Conservation (phyloP, 2,329 filamentous ascomycete species). For the Nemania sp. region DNA sequence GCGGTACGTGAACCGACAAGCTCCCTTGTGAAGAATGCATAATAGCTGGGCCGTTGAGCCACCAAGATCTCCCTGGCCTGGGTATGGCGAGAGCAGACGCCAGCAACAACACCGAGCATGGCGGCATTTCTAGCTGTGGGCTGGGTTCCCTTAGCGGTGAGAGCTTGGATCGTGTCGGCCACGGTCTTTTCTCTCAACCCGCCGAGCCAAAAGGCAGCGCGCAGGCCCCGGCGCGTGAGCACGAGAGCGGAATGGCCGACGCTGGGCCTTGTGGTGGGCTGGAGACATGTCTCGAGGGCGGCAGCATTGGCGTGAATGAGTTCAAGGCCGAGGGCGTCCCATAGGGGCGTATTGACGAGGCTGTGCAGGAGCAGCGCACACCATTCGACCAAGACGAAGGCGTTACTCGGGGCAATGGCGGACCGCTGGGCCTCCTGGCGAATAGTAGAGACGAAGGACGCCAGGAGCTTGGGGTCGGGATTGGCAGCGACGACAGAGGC, state of each 20-base stretch:
- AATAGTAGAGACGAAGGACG: conserved; percentile 74
- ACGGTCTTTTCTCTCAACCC: conserved; percentile 71
- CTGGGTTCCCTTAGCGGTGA: conserved; percentile 75
- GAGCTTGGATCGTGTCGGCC: conserved; percentile 69
- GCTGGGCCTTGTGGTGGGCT: conserved; percentile 70
- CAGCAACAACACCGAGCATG: conserved; percentile 86
- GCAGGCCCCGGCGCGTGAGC: conserved; percentile 82
- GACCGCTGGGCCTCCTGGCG: conserved; percentile 80
- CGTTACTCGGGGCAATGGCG: conserved; percentile 80
- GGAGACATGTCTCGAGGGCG: conserved; percentile 81
- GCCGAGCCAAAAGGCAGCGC: conserved; percentile 74
- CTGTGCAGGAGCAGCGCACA: conserved; percentile 82
- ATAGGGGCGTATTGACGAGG: conserved; percentile 70
- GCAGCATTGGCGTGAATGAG: conserved; percentile 77
- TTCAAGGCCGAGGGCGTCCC: conserved; percentile 73
- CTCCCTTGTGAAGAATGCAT: conserved; percentile 86
- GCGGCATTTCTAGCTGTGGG: conserved; percentile 77
- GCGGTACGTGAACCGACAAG: conserved; percentile 81
- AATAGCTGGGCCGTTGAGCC: conserved; percentile 76
- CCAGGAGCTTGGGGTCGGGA: conserved; percentile 69
- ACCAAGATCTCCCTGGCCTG: conserved; percentile 72
- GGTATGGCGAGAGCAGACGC: conserved; percentile 81
- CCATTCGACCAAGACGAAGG: conserved; percentile 93
- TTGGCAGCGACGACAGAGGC: conserved; percentile 71
- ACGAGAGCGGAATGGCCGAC: conserved; percentile 80